Conservation (phyloP, 768 basidiomycete genomes). For the Trichaptum fuscoviolaceum region DNA sequence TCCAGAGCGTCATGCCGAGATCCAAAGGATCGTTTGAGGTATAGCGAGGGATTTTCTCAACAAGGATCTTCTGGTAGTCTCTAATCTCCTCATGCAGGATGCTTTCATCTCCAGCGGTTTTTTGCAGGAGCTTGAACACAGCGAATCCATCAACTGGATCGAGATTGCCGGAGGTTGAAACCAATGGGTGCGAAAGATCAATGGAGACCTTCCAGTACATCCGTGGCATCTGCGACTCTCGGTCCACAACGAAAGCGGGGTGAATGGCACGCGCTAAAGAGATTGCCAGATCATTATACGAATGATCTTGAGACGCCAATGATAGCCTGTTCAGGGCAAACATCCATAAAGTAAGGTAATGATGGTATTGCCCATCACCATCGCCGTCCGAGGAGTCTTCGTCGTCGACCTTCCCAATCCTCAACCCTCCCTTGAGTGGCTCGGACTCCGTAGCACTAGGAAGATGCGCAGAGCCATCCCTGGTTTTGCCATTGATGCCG, state of each 20-base stretch:
- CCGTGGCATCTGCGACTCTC: slow-evolving; percentile 16
- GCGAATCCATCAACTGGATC: slow-evolving; percentile 26
- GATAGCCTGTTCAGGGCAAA: slow-evolving; percentile 27
- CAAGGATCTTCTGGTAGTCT: slow-evolving; percentile 22
- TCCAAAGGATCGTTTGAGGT: slow-evolving; percentile 24
- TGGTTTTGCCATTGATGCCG: slow-evolving; percentile 20
- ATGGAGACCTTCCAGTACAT: slow-evolving; percentile 27
- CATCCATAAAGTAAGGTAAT: slow-evolving; percentile 28
- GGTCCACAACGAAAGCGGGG: slow-evolving; percentile 20
- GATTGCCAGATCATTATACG: slow-evolving; percentile 24
- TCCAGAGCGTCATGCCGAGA: slow-evolving; percentile 28
- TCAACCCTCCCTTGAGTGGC: slow-evolving; percentile 24
- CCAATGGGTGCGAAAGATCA: slow-evolving; percentile 21
- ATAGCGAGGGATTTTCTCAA: slow-evolving; percentile 19
- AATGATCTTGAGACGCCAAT: slow-evolving; percentile 17
- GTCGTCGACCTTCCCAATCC: slow-evolving; percentile 24
- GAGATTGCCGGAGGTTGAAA: slow-evolving; percentile 24
- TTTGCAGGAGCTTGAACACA: slow-evolving; percentile 21
- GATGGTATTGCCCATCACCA: slow-evolving; percentile 27
- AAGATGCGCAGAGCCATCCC: slow-evolving; percentile 18
- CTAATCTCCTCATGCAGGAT: slow-evolving; percentile 19
- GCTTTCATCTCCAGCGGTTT: slow-evolving; percentile 9
- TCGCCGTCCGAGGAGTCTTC: slow-evolving; percentile 13
- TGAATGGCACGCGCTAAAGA: slow-evolving; percentile 24
- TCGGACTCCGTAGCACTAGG: slow-evolving; percentile 23